Evolutionary conservation across 768 basidiomycete genomes (phyloP).

Genomic region (Chalciporus chontae): DNA sequence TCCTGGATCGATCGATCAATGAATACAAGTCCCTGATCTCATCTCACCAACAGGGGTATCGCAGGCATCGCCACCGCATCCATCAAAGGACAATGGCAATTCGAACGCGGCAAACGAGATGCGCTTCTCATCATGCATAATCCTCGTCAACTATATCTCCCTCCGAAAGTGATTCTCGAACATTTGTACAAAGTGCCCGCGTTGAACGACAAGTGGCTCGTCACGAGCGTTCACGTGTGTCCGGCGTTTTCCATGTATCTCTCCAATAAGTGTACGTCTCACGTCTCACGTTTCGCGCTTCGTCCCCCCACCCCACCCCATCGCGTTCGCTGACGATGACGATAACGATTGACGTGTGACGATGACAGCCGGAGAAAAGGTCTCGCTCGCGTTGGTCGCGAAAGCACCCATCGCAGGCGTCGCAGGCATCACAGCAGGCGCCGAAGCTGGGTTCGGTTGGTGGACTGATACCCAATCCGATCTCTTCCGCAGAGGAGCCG

Average conservation of each 20-base stretch:
- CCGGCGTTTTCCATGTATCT: constrained; percentile 35
- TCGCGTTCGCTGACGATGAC: too few relatives aligned
- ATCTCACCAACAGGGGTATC: constrained; percentile 3
- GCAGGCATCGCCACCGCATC: constrained; percentile 29
- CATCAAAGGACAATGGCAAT: constrained; percentile 35
- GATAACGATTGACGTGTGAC: too few relatives aligned
- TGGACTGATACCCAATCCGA: constrained; percentile 17
- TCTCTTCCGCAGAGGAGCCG: constrained; percentile 22
- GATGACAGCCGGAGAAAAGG: constrained; percentile 19
- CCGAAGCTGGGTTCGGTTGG: constrained; percentile 14
- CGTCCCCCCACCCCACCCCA: too few relatives aligned
- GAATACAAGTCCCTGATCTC: too few relatives aligned
- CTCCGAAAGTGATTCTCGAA: constrained; percentile 20
- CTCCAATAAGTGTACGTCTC: constrained; percentile 21
- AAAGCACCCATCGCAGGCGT: constrained; percentile 11
- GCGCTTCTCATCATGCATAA: constrained; percentile 35
- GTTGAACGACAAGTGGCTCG: constrained; percentile 31
- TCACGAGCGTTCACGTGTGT: constrained; percentile 30
- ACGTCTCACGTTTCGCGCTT: too few relatives aligned
- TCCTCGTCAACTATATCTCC: constrained; percentile 24
- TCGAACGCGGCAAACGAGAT: constrained; percentile 27
- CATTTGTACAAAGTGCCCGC: constrained; percentile 19
- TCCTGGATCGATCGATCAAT: too few relatives aligned
- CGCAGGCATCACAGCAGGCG: constrained; percentile 13
- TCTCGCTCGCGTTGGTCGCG: constrained; percentile 21